Evolutionary conservation across 306 rosid genomes (phyloP).

Genomic region (Sicyos baderoa): DNA sequence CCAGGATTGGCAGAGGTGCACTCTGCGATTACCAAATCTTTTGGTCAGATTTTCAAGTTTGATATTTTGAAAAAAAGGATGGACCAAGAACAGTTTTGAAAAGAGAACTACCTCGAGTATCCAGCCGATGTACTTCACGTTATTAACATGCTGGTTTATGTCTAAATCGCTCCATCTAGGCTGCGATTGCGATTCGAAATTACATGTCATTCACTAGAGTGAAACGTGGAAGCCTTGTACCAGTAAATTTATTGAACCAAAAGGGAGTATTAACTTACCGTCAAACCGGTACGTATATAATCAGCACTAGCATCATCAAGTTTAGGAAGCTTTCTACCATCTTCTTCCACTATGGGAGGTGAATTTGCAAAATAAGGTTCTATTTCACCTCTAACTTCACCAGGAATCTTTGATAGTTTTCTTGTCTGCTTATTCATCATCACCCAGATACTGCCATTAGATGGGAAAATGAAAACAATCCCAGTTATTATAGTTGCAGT

Average conservation of each 20-base stretch:
- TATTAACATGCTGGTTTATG: constrained; percentile 94
- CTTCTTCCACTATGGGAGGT: constrained; percentile 81
- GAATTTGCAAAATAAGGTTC: constrained; percentile 61
- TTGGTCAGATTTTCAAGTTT: not conserved
- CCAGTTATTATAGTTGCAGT: constrained; percentile 10
- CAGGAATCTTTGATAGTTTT: constrained; percentile 83
- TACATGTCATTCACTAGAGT: not conserved
- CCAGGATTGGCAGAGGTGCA: constrained; percentile 83
- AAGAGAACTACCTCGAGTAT: constrained; percentile 68
- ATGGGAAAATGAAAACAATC: constrained; percentile 23
- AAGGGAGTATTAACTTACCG: constrained; percentile 40
- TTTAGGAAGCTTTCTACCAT: constrained; percentile 68
- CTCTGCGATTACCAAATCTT: constrained; percentile 49
- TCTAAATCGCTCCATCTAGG: constrained; percentile 96
- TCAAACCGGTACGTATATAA: constrained; percentile 54
- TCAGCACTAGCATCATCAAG: constrained; percentile 70
- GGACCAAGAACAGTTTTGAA: not conserved
- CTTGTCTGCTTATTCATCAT: constrained; percentile 97
- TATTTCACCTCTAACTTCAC: constrained; percentile 87
- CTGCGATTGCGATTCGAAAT: constrained; percentile 33
- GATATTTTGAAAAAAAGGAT: not conserved
- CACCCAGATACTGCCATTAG: constrained; percentile 83
- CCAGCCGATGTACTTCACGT: constrained; percentile 99
- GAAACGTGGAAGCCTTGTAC: not conserved
- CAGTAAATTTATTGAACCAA: constrained; percentile 1